Evolutionary conservation across 164 flowering plant species (phyloP), one percentile per base, ranked within the genome.

Genomic region (Chimonanthus praecox): DNA sequence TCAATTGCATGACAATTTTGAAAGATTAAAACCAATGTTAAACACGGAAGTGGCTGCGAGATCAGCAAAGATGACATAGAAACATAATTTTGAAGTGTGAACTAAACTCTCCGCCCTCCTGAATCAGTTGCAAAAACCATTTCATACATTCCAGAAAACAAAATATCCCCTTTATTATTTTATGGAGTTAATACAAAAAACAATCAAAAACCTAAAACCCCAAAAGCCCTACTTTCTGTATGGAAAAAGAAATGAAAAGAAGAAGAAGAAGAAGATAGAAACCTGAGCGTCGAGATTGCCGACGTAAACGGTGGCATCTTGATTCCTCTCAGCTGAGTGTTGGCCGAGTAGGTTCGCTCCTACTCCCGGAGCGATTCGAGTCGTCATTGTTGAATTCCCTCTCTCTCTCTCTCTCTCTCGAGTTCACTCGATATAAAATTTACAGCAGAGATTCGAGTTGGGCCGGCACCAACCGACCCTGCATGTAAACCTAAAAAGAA

Each of bases 211-310:
- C 65, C 65, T 62, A 62, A 54, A 7, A 15, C 60, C 60, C 8
- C 11, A 15, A 8, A 7, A 54, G 60, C 60, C 60, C 60, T 7
- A 54, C 8, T 15, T 7, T 54, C 60, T 7, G 60, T 54, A 7
- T 54, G 60, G 15, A 54, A 7, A 8, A 54, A 15, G 15, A 54
- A 8, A 54, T 7, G 60, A 54, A 54, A 54, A 33, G 15, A 54
- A 54, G 15, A 7, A 54, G 58, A 7, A 13, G 60, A 7, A 33
- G 4, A 63, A 20, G 69, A 65, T 21, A 20, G 20, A 33, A 66
- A 95, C 99, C 92, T 92, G 94, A 69, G 97, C 91, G 46, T 96
- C 99, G 71, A 96, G 97, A 79, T 96, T 96, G 63, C 99, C 98
- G 74, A 94, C 98, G 71, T 96, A 96, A 61, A 94, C 95, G 62